Evolutionary conservation across 495 filamentous ascomycete species (phyloP).

Genomic region (Daldinia caldariorum): DNA sequence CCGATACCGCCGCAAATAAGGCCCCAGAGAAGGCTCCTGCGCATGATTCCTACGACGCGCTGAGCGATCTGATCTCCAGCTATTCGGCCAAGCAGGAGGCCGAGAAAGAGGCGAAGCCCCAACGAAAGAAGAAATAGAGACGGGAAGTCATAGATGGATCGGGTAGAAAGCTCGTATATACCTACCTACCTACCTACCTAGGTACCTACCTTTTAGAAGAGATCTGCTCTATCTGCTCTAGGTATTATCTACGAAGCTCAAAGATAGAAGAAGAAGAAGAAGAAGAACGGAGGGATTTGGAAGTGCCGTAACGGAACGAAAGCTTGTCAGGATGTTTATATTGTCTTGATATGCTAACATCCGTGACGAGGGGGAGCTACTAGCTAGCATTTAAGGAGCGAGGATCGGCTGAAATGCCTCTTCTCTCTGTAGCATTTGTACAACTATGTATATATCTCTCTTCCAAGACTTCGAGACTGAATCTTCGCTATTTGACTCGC

Average conservation of each 20-base stretch:
- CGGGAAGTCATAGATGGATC: background rate
- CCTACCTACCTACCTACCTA: too few species aligned
- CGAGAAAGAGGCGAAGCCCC: background rate
- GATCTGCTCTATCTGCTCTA: constrained; percentile 6
- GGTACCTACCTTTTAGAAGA: constrained; percentile 1
- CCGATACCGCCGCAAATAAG: background rate
- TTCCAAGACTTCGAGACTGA: constrained; percentile 20
- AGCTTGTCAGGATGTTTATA: background rate
- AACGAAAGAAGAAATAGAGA: constrained; percentile 34
- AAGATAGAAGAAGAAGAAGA: too few species aligned
- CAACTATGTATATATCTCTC: constrained; percentile 41
- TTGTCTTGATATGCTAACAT: constrained; percentile 1
- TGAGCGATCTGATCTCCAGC: constrained; percentile 76
- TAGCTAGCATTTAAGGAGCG: constrained; percentile 49
- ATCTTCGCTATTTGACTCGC: constrained; percentile 17
- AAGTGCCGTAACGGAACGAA: constrained; percentile 1
- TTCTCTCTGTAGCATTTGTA: constrained; percentile 43
- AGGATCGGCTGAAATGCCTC: constrained; percentile 34
- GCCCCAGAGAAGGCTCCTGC: background rate
- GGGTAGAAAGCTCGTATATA: too few species aligned
- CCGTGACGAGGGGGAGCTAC: constrained; percentile 16
- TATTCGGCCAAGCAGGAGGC: constrained; percentile 59
- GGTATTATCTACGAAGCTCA: constrained; percentile 1
- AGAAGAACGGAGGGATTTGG: background rate
- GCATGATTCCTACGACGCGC: constrained; percentile 55